Percentiles rank a stretch among this genome's conserved stretches.
Evolutionary conservation across 139 green algal species (phyloP).

Genomic region (Edaphochlamys debaryana): DNA sequence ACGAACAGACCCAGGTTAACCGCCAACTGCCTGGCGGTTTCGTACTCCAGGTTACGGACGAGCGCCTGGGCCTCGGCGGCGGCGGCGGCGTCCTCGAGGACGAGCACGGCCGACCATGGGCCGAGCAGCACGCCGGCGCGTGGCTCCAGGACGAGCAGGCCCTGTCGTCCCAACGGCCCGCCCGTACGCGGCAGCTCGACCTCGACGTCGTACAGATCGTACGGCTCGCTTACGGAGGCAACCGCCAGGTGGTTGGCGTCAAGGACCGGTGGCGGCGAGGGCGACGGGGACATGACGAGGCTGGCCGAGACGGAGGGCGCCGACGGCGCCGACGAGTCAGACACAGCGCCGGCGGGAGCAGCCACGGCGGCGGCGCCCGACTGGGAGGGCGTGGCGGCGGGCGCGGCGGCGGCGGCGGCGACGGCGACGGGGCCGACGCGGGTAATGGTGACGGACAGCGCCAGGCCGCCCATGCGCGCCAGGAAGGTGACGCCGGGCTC

Average conservation of each 20-base stretch:
- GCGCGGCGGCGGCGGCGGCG: not conserved
- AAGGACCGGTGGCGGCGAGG: not conserved
- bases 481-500: constrained; percentile 18
- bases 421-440: not conserved
- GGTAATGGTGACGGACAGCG: constrained; percentile 2
- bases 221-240: not conserved
- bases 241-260: not conserved
- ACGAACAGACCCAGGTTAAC: constrained; percentile 21
- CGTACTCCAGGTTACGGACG: not conserved
- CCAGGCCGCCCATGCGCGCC: constrained; percentile 21
- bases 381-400: not conserved
- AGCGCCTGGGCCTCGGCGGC: not conserved
- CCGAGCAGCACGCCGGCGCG: constrained; percentile 23
- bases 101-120: constrained; percentile 17
- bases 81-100: constrained; percentile 17
- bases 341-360: too few species aligned
- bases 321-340: too few species aligned
- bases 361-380: too few species aligned
- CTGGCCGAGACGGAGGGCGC: not conserved
- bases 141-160: constrained; percentile 33
- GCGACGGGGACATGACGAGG: not conserved
- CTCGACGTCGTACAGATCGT: constrained; percentile 29
- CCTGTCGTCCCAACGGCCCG: not conserved
- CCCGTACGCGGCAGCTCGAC: constrained; percentile 15
- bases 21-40: not conserved